These are phyloP conservation scores for Tuber borchii DNA, from an alignment of 495 filamentous ascomycete genomes.

Conservation along the genomic window DNA sequence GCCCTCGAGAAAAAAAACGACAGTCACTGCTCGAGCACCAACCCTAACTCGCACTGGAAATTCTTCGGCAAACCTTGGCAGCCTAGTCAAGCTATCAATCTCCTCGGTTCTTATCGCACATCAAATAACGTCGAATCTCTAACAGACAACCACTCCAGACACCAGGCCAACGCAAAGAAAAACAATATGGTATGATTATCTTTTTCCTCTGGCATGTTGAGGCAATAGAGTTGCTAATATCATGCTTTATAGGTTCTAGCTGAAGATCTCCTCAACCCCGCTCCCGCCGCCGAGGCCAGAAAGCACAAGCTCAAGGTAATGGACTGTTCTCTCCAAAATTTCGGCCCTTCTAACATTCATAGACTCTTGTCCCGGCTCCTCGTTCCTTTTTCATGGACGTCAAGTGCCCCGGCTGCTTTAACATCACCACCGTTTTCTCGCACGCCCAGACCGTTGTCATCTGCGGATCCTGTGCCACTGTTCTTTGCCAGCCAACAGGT, in stretches of 20 bases:
- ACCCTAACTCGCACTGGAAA: conserved; percentile 27
- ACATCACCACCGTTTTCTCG: conserved; percentile 99
- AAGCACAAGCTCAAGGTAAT: conserved; percentile 99
- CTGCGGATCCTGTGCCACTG: conserved; percentile 94
- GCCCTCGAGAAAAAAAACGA: background rate
- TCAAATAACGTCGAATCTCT: conserved; percentile 21
- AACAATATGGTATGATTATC: conserved; percentile 31
- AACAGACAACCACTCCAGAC: conserved; percentile 17
- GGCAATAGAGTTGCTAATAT: conserved; percentile 1
- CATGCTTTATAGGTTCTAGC: conserved; percentile 74
- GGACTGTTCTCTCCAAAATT: conserved; percentile 37
- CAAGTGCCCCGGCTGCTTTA: conserved; percentile 99
- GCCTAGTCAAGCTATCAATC: conserved; percentile 11
- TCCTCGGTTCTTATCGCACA: conserved; percentile 17
- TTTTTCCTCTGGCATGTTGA: background rate
- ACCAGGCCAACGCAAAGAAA: conserved; percentile 12
- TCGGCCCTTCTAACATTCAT: conserved; percentile 28
- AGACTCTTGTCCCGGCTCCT: conserved; percentile 90
- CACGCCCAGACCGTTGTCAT: conserved; percentile 99
- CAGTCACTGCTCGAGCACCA: conserved; percentile 17
- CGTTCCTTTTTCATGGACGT: conserved; percentile 99
- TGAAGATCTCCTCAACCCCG: conserved; percentile 98
- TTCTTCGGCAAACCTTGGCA: conserved; percentile 13
- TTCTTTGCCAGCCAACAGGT: conserved; percentile 97
- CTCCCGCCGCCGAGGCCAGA: conserved; percentile 85